Evolutionary conservation across 257 asterid genomes (phyloP), one percentile per base, ranked within the genome.

Genomic region (Salvia miltiorrhiza): DNA sequence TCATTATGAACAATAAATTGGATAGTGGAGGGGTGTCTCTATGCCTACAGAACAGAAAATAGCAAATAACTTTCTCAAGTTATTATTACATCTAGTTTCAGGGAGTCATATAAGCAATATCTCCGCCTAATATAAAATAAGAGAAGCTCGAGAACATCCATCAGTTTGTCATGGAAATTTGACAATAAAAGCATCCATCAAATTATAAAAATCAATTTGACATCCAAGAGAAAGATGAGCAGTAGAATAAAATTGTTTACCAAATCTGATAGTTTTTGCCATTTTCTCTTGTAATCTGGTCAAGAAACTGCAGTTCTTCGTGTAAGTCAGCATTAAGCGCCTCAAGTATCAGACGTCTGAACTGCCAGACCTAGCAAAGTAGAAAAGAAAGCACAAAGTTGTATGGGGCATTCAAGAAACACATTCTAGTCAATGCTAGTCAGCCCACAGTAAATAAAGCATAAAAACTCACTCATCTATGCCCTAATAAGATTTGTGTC

Each of bases 201-300:
- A 26, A 40, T 56, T 30, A 32, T 23, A 54, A 62, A 61, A 65
- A 16, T 20, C 55, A 72, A 12, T 45, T 52, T 24, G 60, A 24
- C 54, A 40, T 10, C 21, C 1, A 63, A 9, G 28, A 65, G 57
- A 58, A 17, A 17, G 30, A 45, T 35, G 69, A 20, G 47, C 4
- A 16, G 43, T 26, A 65, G 64, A 64, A 49, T 13, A 53, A 33
- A 28, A 63, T 23, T 54, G 63, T 57, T 56, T 80, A 91, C 99
- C 97, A 94, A 73, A 94, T 81, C 69, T 91, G 99, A 80, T 94
- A 94, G 80, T 94, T 94, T 81, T 94, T 94, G 44, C 96, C 54
- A 61, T 85, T 91, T 47, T 73, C 88, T 67, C 72, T 79, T 3
- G 90, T 85, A 66, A 85, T 81, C 70, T 59, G 63, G 41, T 86